Evolutionary conservation across 2,329 filamentous ascomycete genomes (phyloP), one percentile per base, ranked within the genome.

Genomic region (Aspergillus carbonarius): DNA sequence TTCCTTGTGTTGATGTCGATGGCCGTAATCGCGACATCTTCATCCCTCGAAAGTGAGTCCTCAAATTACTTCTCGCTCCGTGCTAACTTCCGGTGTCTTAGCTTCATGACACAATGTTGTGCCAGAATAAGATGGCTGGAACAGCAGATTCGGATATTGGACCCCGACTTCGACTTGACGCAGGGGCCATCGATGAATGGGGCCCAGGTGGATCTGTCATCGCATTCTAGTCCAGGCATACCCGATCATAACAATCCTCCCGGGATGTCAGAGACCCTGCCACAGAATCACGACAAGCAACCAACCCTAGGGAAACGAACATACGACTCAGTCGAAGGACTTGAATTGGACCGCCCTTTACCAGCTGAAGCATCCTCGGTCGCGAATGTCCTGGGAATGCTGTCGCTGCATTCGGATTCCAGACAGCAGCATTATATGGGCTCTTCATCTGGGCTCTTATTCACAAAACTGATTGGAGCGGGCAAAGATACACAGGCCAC

Each of bases 371-470:
- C 67, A 15, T 65, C 67, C 1, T 68, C 73, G 0, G 70, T 76
- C 15, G 71, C 74, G 0, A 65, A 74, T 18, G 71, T 75, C 25
- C 58, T 77, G 0, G 74, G 74, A 0, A 71, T 76, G 65, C 62
- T 77, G 8, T 74, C 74, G 2, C 66, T 77, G 10, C 74, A 76
- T 48, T 73, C 74, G 0, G 74, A 78, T 52, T 72, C 72, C 1
- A 64, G 67, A n/a, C 74, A 76, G 32, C 68, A 67, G 39, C 74
- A 76, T 46, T 76, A 76, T 53, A 66, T 76, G 3, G 74, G 74
- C 4, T 75, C 75, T 1, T 76, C 73, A 1, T 76, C 74, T 2
- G 75, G 74, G 0, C 64, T 73, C 0, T 60, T 77, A 0, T 76
- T 77, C 56, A 70, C 73, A 0, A 71, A 67, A 51, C 27, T 71